These are phyloP conservation scores for Calendula officinalis DNA, from an alignment of 129 eudicot genomes.

Conservation along the genomic window DNA sequence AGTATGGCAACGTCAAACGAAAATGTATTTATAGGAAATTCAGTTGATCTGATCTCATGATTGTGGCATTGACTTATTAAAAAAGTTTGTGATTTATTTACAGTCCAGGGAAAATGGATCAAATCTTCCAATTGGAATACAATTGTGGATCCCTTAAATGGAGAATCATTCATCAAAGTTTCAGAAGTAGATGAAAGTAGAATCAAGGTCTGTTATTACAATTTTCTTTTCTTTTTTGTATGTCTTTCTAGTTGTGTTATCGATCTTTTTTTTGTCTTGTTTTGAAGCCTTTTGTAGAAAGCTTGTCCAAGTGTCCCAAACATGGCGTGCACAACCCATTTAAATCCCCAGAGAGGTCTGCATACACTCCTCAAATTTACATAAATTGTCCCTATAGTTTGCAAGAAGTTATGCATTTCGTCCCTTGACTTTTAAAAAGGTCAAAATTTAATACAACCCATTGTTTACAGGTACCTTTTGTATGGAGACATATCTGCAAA, in stretches of 20 bases:
- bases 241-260: conserved; percentile 5
- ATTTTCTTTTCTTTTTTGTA: background rate
- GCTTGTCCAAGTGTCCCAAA: conserved; percentile 83
- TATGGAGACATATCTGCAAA: conserved; percentile 83
- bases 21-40: conserved; percentile 5
- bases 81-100: conserved; percentile 20
- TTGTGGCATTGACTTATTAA: background rate
- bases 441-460: conserved; percentile 3
- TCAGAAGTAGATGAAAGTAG: conserved; percentile 76
- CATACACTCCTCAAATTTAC: background rate
- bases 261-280: conserved; percentile 5
- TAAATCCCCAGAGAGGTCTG: conserved; percentile 89
- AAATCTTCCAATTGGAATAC: conserved; percentile 76
- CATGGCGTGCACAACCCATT: conserved; percentile 94
- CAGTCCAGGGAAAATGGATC: conserved; percentile 98
- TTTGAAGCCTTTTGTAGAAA: conserved; percentile 93
- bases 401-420: background rate
- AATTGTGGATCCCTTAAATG: conserved; percentile 84
- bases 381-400: background rate
- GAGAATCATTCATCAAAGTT: conserved; percentile 85
- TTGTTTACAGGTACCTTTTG: conserved; percentile 69
- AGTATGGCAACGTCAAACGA: background rate
- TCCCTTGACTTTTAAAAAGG: background rate
- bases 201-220: conserved; percentile 46
- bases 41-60: background rate